A percentile compares a stretch with the other conserved stretches of the same genome.
phyloP scores from a whole-genome alignment of 2,329 filamentous ascomycete species.

The Aspergillus brasiliensis region DNA sequence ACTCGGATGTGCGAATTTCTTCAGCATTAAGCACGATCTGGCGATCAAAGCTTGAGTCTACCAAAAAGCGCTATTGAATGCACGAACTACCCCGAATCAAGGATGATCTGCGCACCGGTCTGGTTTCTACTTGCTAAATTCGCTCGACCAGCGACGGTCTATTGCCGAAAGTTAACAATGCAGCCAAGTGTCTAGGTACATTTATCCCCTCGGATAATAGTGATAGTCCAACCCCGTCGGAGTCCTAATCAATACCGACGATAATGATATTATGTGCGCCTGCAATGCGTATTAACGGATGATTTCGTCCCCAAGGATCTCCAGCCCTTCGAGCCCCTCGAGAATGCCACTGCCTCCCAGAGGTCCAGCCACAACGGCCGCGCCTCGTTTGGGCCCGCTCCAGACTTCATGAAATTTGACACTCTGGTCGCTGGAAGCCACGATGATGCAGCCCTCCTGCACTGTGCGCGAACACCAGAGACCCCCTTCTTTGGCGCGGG shows the following conservation, averaged over 20 bases:
- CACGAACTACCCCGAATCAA: not conserved
- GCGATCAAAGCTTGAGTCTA: constrained; percentile 2
- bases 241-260: not conserved
- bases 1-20: not conserved
- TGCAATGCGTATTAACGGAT: constrained; percentile 59
- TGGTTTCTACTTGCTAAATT: not conserved
- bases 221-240: constrained; percentile 1
- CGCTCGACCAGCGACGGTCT: not conserved
- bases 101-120: constrained; percentile 2
- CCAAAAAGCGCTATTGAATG: not conserved
- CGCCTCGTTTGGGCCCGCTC: constrained; percentile 64
- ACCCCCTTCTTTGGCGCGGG: constrained; percentile 53
- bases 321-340: constrained; percentile 77
- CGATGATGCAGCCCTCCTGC: constrained; percentile 81
- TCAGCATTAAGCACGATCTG: not conserved
- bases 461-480: constrained; percentile 58
- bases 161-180: not conserved
- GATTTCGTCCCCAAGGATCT: constrained; percentile 57
- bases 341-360: constrained; percentile 84
- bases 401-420: constrained; percentile 97
- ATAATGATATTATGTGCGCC: not conserved
- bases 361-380: constrained; percentile 58
- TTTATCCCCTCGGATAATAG: not conserved
- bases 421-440: constrained; percentile 87
- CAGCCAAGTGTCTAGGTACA: not conserved